A percentile compares a stretch with the other conserved stretches of the same genome.
These are phyloP conservation scores for Tylopilus sp. DNA, from an alignment of 768 basidiomycete genomes.

Conservation along the genomic window DNA sequence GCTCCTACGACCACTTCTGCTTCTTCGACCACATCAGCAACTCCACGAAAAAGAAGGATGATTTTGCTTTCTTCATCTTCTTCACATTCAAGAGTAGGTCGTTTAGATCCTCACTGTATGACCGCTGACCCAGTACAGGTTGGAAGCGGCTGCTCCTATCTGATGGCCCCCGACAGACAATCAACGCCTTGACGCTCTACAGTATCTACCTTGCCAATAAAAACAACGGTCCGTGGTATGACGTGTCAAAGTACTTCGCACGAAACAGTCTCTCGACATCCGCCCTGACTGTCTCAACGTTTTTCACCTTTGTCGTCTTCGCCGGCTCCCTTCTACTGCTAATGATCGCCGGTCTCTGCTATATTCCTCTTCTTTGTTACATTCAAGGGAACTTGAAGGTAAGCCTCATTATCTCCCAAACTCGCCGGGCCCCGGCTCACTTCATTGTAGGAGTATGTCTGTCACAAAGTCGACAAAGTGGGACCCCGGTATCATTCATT, in stretches of 20 bases:
- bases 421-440: not conserved
- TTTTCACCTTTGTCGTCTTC: slow-evolving; percentile 89
- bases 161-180: slow-evolving; percentile 94
- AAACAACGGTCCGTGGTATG: slow-evolving; percentile 54
- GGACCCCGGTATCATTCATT: slow-evolving; percentile 4
- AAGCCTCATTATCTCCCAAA: slow-evolving; percentile 4
- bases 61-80: slow-evolving; percentile 99
- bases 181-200: slow-evolving; percentile 96
- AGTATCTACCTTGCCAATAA: slow-evolving; percentile 72
- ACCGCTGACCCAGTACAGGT: slow-evolving; percentile 37
- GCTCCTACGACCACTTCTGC: slow-evolving; percentile 96
- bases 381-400: slow-evolving; percentile 98
- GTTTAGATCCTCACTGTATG: not conserved
- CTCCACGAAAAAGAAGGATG: slow-evolving; percentile 94
- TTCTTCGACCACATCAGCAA: slow-evolving; percentile 96
- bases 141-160: slow-evolving; percentile 90
- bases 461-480: slow-evolving; percentile 98
- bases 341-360: slow-evolving; percentile 79
- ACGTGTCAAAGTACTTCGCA: slow-evolving; percentile 75
- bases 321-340: slow-evolving; percentile 78
- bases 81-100: slow-evolving; percentile 95
- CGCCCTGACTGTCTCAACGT: slow-evolving; percentile 80
- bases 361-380: slow-evolving; percentile 91
- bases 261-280: slow-evolving; percentile 76
- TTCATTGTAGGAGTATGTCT: slow-evolving; percentile 80